These are phyloP conservation scores for Exutisphaerella laricina DNA, from an alignment of 2,329 filamentous ascomycete genomes.

Conservation along the genomic window DNA sequence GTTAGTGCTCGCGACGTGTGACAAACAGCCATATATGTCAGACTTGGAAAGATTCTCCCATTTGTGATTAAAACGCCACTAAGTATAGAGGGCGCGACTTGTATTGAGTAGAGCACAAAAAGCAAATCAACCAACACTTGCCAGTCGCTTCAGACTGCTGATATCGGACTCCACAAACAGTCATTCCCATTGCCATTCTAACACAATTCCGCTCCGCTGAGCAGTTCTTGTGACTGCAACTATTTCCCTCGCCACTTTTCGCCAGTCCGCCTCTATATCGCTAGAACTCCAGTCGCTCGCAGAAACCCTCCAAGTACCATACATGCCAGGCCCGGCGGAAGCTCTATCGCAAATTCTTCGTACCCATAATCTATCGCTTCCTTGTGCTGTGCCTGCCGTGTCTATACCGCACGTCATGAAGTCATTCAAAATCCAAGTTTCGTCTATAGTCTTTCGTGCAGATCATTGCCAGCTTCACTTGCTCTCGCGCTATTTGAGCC, in stretches of 20 bases:
- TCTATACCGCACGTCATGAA: conserved; percentile 1
- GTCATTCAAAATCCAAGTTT: neutral
- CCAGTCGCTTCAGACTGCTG: conserved; percentile 12
- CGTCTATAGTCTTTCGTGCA: conserved; percentile 25
- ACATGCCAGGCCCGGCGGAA: too few relatives aligned
- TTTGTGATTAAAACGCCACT: neutral
- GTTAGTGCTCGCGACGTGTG: too few relatives aligned
- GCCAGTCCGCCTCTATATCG: conserved; percentile 26
- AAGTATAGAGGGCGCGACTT: neutral
- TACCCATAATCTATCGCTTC: conserved; percentile 4
- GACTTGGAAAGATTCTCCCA: neutral
- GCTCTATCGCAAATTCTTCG: too few relatives aligned
- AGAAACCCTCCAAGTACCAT: too few relatives aligned
- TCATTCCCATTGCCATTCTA: conserved; percentile 12
- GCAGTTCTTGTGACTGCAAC: conserved; percentile 23
- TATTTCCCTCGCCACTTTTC: conserved; percentile 12
- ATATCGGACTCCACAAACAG: conserved; percentile 12
- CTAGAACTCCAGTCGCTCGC: conserved; percentile 23
- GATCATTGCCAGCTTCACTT: conserved; percentile 32
- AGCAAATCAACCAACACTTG: neutral
- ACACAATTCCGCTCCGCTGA: conserved; percentile 12
- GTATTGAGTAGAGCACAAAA: neutral
- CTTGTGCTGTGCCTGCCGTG: conserved; percentile 4
- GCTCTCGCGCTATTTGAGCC: conserved; percentile 32
- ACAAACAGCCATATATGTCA: too few relatives aligned